Base-by-base conservation (phyloP, 768 basidiomycete genomes). In the Pleurotus salmoneostramineus region DNA sequence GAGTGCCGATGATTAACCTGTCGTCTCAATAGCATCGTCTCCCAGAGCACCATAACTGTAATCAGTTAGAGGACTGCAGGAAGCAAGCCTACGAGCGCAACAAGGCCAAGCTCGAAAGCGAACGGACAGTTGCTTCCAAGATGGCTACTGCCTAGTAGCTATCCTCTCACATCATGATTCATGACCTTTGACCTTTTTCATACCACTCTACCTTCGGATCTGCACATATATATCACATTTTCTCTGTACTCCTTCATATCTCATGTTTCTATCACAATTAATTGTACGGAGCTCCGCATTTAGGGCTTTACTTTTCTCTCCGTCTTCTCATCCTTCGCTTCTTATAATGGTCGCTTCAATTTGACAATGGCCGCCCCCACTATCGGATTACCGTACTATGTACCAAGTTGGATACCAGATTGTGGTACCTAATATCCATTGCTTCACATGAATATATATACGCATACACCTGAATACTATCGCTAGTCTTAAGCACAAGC, bases 21-120 rank as follows among this genome's bases (percentile, higher is more conserved):
- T 57, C 35, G 21, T 37, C 15, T 27, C 17, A 2, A 17, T 35
- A 94, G 89, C 93, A 95, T 68, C 89, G 93, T 60, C 79, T 95
- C 62, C 92, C 93, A 5, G 93, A 95, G 69, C 90, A 91, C 64
- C 93, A 95, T 70, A 80, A 81, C 56, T 95, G 93, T 75, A 81
- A 83, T 63, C 88, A 93, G 60, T 75, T 95, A 61, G 87, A 90
- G 68, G 87, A 87, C 70, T 95, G 93, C 74, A 78, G 88, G 61
- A 88, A 92, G 70, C 88, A 91, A 71, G 93, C 93, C 15, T 95
- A 93, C 68, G 85, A 92, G 63, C 81, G 83, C 67, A 94, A 95
- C 79, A 93, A 94, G 83, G 80, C 75, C 54, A 91, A 91, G 75
- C 76, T 95, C 58, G 92, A 93, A 80, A 85, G 86, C 64, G 93